Conservation (phyloP, 305 asterid genomes). For the Fraxinus baroniana region DNA sequence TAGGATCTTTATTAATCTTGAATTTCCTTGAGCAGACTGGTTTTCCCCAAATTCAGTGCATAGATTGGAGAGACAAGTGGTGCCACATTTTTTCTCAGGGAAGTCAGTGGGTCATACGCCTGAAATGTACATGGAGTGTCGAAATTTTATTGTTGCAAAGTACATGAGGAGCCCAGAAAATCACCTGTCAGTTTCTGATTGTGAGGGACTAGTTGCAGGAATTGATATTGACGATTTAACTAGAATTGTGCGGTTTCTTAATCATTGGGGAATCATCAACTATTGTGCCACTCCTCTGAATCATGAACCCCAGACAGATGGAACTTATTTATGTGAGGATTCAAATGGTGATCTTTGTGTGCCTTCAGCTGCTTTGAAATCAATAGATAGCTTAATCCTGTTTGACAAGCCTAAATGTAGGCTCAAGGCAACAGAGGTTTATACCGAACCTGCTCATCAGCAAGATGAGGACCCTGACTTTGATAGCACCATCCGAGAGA, state of each 20-base stretch:
- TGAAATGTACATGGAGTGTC: conserved; percentile 88
- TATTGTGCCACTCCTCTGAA: conserved; percentile 72
- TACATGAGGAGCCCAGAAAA: conserved; percentile 86
- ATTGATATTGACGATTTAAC: conserved; percentile 66
- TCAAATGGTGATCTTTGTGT: conserved; percentile 72
- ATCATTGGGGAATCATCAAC: conserved; percentile 95
- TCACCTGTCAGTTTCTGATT: conserved; percentile 65
- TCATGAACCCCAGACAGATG: conserved; percentile 56
- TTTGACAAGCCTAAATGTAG: conserved; percentile 86
- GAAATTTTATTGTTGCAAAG: conserved; percentile 82
- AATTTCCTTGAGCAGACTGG: conserved; percentile 66
- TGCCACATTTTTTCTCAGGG: conserved; percentile 95
- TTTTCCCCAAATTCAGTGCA: conserved; percentile 87
- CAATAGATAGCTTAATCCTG: conserved; percentile 81
- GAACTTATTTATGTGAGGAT: conserved; percentile 64
- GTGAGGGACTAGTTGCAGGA: conserved; percentile 66
- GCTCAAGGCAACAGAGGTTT: conserved; percentile 69
- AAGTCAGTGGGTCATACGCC: conserved; percentile 80
- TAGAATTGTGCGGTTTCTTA: conserved; percentile 86
- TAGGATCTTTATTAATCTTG: conserved; percentile 4
- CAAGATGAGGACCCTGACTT: conserved; percentile 53
- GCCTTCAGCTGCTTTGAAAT: conserved; percentile 82
- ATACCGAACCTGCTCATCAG: conserved; percentile 65
- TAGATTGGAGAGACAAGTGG: conserved; percentile 98
- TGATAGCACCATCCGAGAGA: conserved; percentile 70